Evolutionary conservation across 108 stramenopile species (phyloP).

Genomic region (Pseudonitzschia delicatissima): DNA sequence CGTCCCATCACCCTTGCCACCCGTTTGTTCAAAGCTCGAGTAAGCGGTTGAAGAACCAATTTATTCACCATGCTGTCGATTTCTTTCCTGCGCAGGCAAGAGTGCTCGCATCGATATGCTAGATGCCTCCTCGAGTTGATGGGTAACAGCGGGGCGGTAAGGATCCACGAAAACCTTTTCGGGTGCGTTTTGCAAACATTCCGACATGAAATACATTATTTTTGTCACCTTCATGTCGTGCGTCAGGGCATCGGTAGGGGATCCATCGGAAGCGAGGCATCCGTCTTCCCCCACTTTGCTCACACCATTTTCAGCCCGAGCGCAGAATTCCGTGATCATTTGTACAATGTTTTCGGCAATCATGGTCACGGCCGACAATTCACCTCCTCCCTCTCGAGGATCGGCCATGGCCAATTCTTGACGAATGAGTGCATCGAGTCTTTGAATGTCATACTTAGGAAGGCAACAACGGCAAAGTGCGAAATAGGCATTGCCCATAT

Average conservation of each 20-base stretch:
- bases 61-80: constrained; percentile 71
- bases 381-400: constrained; percentile 83
- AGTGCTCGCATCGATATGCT: constrained; percentile 63
- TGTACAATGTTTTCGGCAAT: constrained; percentile 67
- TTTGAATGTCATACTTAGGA: constrained; percentile 79
- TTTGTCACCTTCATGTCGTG: constrained; percentile 78
- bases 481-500: constrained; percentile 60
- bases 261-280: constrained; percentile 45
- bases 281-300: constrained; percentile 56
- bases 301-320: constrained; percentile 58
- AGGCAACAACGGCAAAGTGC: constrained; percentile 58
- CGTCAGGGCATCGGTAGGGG: constrained; percentile 58
- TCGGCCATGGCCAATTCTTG: constrained; percentile 80
- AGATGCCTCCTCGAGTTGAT: constrained; percentile 81
- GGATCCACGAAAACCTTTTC: constrained; percentile 83
- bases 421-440: constrained; percentile 71
- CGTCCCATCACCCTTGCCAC: constrained; percentile 54
- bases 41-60: constrained; percentile 61
- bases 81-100: constrained; percentile 59
- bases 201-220: constrained; percentile 51
- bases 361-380: constrained; percentile 65
- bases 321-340: constrained; percentile 73
- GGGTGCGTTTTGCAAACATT: constrained; percentile 57
- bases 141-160: constrained; percentile 73
- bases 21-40: constrained; percentile 59